phyloP scores from a whole-genome alignment of 2,329 filamentous ascomycete species.

The Apiospora saccharicola region DNA sequence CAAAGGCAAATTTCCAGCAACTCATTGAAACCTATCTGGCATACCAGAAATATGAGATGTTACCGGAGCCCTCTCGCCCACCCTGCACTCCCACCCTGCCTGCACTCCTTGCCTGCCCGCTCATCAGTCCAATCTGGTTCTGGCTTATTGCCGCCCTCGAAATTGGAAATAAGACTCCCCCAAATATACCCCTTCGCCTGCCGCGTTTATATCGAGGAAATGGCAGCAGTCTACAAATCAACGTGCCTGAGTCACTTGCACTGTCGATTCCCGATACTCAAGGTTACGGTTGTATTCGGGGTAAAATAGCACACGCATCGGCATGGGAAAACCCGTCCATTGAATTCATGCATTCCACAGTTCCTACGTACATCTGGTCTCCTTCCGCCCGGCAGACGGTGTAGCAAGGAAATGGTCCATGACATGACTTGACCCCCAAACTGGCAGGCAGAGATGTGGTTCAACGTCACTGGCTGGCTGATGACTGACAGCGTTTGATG shows the following conservation, averaged over 20 bases:
- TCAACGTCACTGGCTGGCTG: slow-evolving; percentile 2
- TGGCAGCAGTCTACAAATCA: background rate
- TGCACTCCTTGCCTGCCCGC: background rate
- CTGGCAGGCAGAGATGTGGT: background rate
- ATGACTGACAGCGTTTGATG: background rate
- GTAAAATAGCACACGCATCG: background rate
- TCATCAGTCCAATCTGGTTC: background rate
- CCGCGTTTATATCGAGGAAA: background rate
- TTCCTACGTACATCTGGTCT: background rate
- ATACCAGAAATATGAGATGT: slow-evolving; percentile 2
- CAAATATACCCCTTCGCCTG: background rate
- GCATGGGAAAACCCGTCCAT: slow-evolving; percentile 4
- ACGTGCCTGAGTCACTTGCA: background rate
- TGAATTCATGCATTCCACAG: background rate
- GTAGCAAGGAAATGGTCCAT: too few relatives aligned
- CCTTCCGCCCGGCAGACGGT: background rate
- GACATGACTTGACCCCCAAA: background rate
- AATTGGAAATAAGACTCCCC: background rate
- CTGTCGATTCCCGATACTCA: background rate
- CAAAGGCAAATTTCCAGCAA: background rate
- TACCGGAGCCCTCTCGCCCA: background rate
- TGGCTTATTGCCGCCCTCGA: background rate
- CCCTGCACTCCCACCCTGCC: slow-evolving; percentile 3
- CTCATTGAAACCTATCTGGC: slow-evolving; percentile 11
- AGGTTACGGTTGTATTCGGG: slow-evolving; percentile 2